Conservation (phyloP, 1,284 basidiomycete species). For the Abortiporus biennis region DNA sequence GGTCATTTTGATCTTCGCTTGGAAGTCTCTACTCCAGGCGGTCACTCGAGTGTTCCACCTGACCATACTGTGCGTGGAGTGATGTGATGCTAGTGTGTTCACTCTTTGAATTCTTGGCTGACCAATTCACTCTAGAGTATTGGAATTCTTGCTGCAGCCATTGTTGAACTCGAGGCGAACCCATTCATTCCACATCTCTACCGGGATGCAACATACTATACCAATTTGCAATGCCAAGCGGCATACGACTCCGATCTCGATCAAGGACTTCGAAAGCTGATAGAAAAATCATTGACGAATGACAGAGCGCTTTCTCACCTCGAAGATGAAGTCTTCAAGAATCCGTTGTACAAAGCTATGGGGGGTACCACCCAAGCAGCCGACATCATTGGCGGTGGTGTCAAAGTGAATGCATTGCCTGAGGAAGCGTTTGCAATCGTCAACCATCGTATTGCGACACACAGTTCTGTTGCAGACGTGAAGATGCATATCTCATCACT, state of each 20-base stretch:
- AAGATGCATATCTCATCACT: slow-evolving; percentile 32
- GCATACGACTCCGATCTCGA: slow-evolving; percentile 39
- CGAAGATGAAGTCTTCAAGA: slow-evolving; percentile 28
- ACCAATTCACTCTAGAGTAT: slow-evolving; percentile 43
- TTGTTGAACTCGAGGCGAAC: slow-evolving; percentile 45
- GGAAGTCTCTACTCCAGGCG: slow-evolving; percentile 52
- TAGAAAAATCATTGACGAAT: slow-evolving; percentile 30
- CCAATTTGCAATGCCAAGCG: slow-evolving; percentile 31
- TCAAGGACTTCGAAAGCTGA: slow-evolving; percentile 26
- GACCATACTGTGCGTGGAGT: slow-evolving; percentile 43
- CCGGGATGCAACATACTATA: slow-evolving; percentile 22
- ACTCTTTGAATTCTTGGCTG: background rate
- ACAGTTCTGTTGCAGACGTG: slow-evolving; percentile 39
- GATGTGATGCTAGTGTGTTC: too few species aligned
- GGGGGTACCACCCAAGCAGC: slow-evolving; percentile 68
- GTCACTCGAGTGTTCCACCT: slow-evolving; percentile 63
- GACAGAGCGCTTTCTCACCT: slow-evolving; percentile 36
- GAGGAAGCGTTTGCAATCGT: slow-evolving; percentile 46
- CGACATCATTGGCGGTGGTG: slow-evolving; percentile 61
- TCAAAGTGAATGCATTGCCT: slow-evolving; percentile 52
- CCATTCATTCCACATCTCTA: slow-evolving; percentile 33
- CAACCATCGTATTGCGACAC: slow-evolving; percentile 47
- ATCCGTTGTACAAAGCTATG: slow-evolving; percentile 27
- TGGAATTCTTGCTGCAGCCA: slow-evolving; percentile 45
- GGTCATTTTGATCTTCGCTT: slow-evolving; percentile 53